These are phyloP conservation scores for Diplodia mutila DNA, from an alignment of 2,329 filamentous ascomycete species.

Conservation along the genomic window DNA sequence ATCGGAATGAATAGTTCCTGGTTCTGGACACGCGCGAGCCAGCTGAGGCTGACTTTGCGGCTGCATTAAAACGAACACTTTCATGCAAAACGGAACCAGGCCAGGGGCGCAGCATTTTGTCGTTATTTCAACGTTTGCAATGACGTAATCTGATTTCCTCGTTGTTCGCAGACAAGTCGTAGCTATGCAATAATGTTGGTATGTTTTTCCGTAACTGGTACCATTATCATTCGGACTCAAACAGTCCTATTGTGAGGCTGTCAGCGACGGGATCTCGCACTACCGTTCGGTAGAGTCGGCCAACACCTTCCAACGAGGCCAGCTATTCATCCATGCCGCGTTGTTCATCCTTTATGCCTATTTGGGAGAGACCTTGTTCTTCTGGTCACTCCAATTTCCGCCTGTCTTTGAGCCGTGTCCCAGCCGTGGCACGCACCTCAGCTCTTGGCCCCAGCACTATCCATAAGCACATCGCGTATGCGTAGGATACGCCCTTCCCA, in stretches of 20 bases:
- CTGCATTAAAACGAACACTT: not conserved
- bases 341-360: conserved; percentile 2
- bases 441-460: not conserved
- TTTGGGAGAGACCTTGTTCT: not conserved
- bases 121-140: not conserved
- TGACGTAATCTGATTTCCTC: not conserved
- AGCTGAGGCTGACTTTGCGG: not conserved
- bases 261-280: conserved; percentile 1
- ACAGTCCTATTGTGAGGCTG: conserved; percentile 19
- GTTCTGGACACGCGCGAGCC: not conserved
- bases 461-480: not conserved
- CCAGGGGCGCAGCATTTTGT: not conserved
- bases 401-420: conserved; percentile 12
- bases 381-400: conserved; percentile 3
- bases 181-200: conserved; percentile 1
- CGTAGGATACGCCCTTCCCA: not conserved
- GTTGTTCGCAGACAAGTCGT: not conserved
- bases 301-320: not conserved
- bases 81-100: not conserved
- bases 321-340: not conserved
- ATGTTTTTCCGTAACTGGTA: not conserved
- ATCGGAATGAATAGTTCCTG: not conserved
- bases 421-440: not conserved
- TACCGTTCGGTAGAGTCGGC: not conserved
- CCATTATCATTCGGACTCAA: too few species aligned